Base-by-base conservation (phyloP, 2,329 filamentous ascomycete genomes). In the Monilinia aucupariae region DNA sequence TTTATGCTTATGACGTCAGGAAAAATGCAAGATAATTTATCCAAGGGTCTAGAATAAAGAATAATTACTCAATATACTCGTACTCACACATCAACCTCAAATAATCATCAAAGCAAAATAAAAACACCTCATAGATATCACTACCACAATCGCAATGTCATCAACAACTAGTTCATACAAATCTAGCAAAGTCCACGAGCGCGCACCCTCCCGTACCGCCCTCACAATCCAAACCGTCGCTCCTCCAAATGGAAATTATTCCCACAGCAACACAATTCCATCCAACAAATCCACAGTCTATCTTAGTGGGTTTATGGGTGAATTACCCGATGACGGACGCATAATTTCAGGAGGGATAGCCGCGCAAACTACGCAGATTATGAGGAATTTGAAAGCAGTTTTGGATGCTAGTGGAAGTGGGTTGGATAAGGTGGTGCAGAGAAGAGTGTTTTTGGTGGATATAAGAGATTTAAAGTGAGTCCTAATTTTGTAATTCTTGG, bases 391-490 rank as follows among this genome's bases (percentile, higher is more conserved):
- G 27, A 61, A 61, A 20, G 59, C 50, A 9, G 17, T 55, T 37
- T 39, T 61, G 59, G 41, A 48, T 7, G 59, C 59, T 9, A 55
- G 59, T 17, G 43, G 59, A 15, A 61, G 59, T 13, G 49, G 49
- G 10, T 39, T 61, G 30, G 22, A 53, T 22, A 61, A 55, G 22
- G 17, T 61, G 15, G 59, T 55, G 17, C 59, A 61, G n/a, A 61
- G 59, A n/a, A 43, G 59, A 27, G 41, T 61, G 15, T 61, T 45
- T 25, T 25, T 61, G 27, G 49, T 55, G 30, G 59, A 61, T 39
- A 61, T 61, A 30, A 22, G 30, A n/a, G 59, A 61, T 27, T 48
- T 55, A 30, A 61, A 54, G 59, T 61, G 25, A 55, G 59, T 55
- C 47, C 30, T n/a, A 32, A 25, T 15, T 48, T 13, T 30, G 15